Percentiles rank a stretch among this genome's conserved stretches.
Evolutionary conservation across 2,329 filamentous ascomycete species (phyloP).

Genomic region (Phyllosticta ampelicida): DNA sequence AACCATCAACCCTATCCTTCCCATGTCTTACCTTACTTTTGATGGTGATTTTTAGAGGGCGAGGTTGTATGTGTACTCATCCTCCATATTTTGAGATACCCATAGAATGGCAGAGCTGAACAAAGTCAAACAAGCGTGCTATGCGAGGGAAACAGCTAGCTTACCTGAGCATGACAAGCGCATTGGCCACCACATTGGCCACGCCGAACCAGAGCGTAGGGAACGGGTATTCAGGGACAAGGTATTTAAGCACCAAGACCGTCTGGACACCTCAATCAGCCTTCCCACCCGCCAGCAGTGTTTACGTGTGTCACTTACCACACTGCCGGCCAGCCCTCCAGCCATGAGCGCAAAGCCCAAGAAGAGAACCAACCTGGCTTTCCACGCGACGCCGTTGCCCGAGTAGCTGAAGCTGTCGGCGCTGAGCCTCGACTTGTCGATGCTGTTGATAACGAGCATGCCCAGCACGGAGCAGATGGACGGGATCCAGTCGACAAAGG

Average conservation of each 20-base stretch:
- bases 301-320: slow-evolving; percentile 31
- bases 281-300: neutral
- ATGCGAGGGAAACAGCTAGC: slow-evolving; percentile 16
- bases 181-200: slow-evolving; percentile 55
- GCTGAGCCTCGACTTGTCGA: slow-evolving; percentile 55
- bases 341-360: slow-evolving; percentile 59
- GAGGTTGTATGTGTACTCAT: slow-evolving; percentile 61
- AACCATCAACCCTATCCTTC: neutral
- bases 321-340: slow-evolving; percentile 55
- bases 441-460: slow-evolving; percentile 63
- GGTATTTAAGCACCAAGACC: slow-evolving; percentile 57
- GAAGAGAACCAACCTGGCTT: slow-evolving; percentile 57
- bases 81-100: slow-evolving; percentile 63
- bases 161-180: slow-evolving; percentile 56
- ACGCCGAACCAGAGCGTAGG: slow-evolving; percentile 58
- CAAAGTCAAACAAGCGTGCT: slow-evolving; percentile 15
- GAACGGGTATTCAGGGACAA: slow-evolving; percentile 48
- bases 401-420: slow-evolving; percentile 56
- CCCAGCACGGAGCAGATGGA: slow-evolving; percentile 58
- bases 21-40: neutral
- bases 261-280: slow-evolving; percentile 29
- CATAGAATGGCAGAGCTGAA: slow-evolving; percentile 52
- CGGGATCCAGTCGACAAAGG: slow-evolving; percentile 63
- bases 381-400: slow-evolving; percentile 59
- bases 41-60: slow-evolving; percentile 38